A percentile compares a stretch with the other conserved stretches of the same genome.
Evolutionary conservation across 257 asterid species (phyloP).

Genomic region (Solanum sparsipilum): DNA sequence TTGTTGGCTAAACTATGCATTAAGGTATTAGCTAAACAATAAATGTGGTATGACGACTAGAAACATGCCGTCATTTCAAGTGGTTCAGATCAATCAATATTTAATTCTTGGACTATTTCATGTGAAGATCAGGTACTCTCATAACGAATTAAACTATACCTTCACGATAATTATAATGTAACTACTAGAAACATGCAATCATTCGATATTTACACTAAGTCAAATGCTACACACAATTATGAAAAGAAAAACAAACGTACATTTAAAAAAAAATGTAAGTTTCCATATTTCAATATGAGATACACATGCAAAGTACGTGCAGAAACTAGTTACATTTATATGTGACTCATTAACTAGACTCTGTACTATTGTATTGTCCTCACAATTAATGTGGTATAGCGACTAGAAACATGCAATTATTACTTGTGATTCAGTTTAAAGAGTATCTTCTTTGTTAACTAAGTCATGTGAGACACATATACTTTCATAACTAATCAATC

Average conservation of each 20-base stretch:
- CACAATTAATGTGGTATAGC: neutral
- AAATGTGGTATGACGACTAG: neutral
- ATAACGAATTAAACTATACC: neutral
- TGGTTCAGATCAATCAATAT: neutral
- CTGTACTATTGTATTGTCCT: neutral
- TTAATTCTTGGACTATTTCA: neutral
- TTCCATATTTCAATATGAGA: neutral
- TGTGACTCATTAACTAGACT: neutral
- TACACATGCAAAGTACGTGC: too few relatives aligned
- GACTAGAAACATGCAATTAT: neutral
- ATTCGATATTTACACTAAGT: neutral
- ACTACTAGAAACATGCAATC: neutral
- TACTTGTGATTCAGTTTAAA: neutral
- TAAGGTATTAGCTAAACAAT: neutral
- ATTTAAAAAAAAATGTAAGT: too few relatives aligned
- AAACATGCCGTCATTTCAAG: neutral
- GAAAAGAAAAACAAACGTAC: neutral
- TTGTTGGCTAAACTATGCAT: neutral
- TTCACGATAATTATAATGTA: neutral
- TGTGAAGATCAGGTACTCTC: neutral
- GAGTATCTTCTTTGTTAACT: too few relatives aligned
- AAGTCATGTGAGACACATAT: too few relatives aligned
- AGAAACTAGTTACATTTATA: neutral
- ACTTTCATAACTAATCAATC: too few relatives aligned
- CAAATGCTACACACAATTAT: neutral